Evolutionary conservation across 1,284 basidiomycete species (phyloP).

Genomic region (Flammula alnicola): DNA sequence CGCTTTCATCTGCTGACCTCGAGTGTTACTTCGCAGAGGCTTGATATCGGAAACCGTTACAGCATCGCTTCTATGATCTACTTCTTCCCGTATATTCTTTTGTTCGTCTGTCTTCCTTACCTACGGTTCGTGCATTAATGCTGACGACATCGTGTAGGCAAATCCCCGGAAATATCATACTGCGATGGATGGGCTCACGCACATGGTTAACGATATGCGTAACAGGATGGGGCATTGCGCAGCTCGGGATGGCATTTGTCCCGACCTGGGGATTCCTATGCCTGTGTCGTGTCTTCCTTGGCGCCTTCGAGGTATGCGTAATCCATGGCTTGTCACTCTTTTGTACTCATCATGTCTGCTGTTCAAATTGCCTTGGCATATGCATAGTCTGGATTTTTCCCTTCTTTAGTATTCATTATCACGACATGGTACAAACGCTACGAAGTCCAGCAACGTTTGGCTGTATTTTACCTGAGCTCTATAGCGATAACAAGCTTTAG

Average conservation of each 20-base stretch:
- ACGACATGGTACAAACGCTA: slow-evolving; percentile 51
- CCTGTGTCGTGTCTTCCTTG: slow-evolving; percentile 42
- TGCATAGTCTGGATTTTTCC: slow-evolving; percentile 44
- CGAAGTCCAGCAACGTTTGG: slow-evolving; percentile 47
- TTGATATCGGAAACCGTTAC: slow-evolving; percentile 38
- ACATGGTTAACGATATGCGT: slow-evolving; percentile 42
- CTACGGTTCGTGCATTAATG: not conserved
- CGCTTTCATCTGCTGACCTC: not conserved
- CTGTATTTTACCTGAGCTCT: slow-evolving; percentile 44
- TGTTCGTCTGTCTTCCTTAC: slow-evolving; percentile 26
- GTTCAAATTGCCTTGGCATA: too few species aligned
- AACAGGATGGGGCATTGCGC: slow-evolving; percentile 41
- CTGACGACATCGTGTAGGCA: slow-evolving; percentile 32
- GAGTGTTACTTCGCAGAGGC: slow-evolving; percentile 17
- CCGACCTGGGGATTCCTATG: slow-evolving; percentile 40
- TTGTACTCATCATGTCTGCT: not conserved
- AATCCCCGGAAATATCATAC: slow-evolving; percentile 42
- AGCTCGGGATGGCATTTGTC: slow-evolving; percentile 46
- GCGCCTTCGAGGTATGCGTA: slow-evolving; percentile 40
- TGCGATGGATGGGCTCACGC: slow-evolving; percentile 41
- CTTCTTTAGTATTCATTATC: slow-evolving; percentile 47
- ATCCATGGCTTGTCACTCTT: too few species aligned
- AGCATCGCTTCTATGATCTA: slow-evolving; percentile 40
- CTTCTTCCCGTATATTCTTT: slow-evolving; percentile 40
- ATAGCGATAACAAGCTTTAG: slow-evolving; percentile 43